A percentile compares a stretch with the other conserved stretches of the same genome.
Evolutionary conservation across 768 basidiomycete genomes (phyloP).

Genomic region (Clitopilus hobsonii): DNA sequence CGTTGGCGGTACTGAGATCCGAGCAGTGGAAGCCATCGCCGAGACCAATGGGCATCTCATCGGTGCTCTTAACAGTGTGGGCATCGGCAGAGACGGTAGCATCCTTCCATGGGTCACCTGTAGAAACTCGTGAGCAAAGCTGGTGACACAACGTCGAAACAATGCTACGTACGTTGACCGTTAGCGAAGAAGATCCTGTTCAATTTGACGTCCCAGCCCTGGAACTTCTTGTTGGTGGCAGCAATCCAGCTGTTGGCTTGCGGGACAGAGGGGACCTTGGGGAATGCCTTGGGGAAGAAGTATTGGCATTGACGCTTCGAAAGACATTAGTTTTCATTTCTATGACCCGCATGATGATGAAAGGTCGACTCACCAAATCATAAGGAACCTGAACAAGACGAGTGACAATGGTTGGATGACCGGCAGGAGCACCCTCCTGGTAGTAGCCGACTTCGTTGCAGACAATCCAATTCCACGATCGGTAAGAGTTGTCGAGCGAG

Average conservation of each 20-base stretch:
- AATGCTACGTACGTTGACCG: too few relatives aligned
- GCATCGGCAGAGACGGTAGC: slow-evolving; percentile 60
- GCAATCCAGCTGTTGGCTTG: slow-evolving; percentile 19
- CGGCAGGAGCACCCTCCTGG: slow-evolving; percentile 41
- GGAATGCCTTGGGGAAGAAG: slow-evolving; percentile 61
- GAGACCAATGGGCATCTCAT: slow-evolving; percentile 49
- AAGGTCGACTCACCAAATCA: slow-evolving; percentile 37
- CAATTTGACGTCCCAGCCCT: slow-evolving; percentile 58
- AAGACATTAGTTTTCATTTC: not conserved
- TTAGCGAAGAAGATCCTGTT: slow-evolving; percentile 67
- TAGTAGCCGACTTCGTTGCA: slow-evolving; percentile 69
- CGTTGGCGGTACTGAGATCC: slow-evolving; percentile 42
- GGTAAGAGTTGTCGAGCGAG: slow-evolving; percentile 44
- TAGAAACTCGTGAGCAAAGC: not conserved
- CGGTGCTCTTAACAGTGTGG: slow-evolving; percentile 39
- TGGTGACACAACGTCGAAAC: not conserved
- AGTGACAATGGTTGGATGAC: slow-evolving; percentile 41
- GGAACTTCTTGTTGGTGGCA: slow-evolving; percentile 44
- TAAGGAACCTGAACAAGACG: slow-evolving; percentile 52
- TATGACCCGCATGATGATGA: not conserved
- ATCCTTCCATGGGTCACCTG: slow-evolving; percentile 72
- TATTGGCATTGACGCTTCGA: slow-evolving; percentile 73
- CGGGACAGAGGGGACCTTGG: slow-evolving; percentile 33
- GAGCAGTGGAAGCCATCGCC: slow-evolving; percentile 68
- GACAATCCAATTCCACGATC: slow-evolving; percentile 77